Evolutionary conservation across 75 land plant species (phyloP).

Genomic region (Cupressus sempervirens): DNA sequence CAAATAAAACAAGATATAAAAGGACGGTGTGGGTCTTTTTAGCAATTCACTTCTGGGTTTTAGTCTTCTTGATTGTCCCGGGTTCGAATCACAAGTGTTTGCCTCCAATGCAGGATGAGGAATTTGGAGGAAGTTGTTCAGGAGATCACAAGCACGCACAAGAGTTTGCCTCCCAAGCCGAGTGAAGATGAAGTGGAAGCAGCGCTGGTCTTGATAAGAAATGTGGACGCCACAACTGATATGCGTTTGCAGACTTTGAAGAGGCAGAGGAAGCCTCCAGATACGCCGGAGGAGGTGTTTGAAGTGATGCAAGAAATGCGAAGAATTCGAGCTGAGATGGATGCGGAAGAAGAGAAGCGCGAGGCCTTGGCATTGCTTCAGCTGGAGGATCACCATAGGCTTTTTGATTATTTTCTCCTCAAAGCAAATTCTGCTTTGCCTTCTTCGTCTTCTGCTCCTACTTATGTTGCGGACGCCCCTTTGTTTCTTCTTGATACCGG

Average conservation of each 20-base stretch:
- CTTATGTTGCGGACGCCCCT: neutral
- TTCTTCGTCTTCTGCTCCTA: constrained; percentile 7
- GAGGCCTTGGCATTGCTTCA: no score
- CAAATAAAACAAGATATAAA: no score
- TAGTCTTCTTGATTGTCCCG: no score
- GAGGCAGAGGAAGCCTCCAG: constrained; percentile 25
- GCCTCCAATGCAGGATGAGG: neutral
- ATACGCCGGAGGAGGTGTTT: constrained; percentile 55
- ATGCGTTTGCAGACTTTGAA: constrained; percentile 32
- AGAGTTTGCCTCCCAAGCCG: constrained; percentile 56
- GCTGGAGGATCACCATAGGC: constrained; percentile 39
- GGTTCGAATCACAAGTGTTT: no score
- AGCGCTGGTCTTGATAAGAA: constrained; percentile 37
- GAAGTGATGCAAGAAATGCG: no score
- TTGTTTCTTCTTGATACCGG: neutral
- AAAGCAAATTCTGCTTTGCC: constrained; percentile 32
- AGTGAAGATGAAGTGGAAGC: constrained; percentile 48
- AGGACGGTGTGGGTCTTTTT: no score
- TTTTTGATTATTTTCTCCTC: constrained; percentile 46
- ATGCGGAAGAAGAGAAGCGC: no score
- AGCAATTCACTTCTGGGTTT: no score
- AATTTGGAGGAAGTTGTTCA: constrained; percentile 36
- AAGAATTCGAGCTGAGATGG: no score
- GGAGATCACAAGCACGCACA: constrained; percentile 52
- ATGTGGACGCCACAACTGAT: constrained; percentile 19